Conservation (phyloP, 106 monocot species). For the Hemerocallis citrina region DNA sequence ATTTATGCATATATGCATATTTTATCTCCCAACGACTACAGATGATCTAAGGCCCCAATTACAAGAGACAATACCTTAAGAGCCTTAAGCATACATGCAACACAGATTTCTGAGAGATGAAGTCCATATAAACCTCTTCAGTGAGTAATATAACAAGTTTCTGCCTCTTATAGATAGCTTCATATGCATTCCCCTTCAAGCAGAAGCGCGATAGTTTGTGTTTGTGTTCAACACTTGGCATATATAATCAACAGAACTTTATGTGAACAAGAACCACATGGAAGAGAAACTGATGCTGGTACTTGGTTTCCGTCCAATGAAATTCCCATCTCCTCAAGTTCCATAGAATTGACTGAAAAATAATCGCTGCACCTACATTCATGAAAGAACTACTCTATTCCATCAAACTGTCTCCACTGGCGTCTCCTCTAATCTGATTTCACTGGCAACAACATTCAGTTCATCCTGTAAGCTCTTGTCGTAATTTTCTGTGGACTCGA, state of each 20-base stretch:
- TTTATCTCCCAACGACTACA: too few relatives aligned
- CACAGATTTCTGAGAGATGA: too few relatives aligned
- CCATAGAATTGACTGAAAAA: constrained; percentile 38
- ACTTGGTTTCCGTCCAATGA: constrained; percentile 14
- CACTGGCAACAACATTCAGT: constrained; percentile 27
- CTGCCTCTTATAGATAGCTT: too few relatives aligned
- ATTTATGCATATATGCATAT: too few relatives aligned
- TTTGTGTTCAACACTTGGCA: neutral
- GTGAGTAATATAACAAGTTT: too few relatives aligned
- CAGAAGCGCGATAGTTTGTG: too few relatives aligned
- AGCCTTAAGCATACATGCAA: too few relatives aligned
- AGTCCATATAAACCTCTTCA: too few relatives aligned
- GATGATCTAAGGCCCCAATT: too few relatives aligned
- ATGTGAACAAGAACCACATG: constrained; percentile 13
- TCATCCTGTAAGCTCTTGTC: constrained; percentile 39
- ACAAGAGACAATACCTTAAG: too few relatives aligned
- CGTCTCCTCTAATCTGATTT: constrained; percentile 67
- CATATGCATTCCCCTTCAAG: too few relatives aligned
- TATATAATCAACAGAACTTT: neutral
- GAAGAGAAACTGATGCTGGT: constrained; percentile 9
- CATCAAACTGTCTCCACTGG: constrained; percentile 17
- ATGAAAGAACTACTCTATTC: constrained; percentile 30
- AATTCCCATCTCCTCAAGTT: constrained; percentile 56
- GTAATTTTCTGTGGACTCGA: constrained; percentile 44
- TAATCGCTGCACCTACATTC: constrained; percentile 76